Conservation (phyloP, 768 basidiomycete genomes). For the Suillus subluteus region DNA sequence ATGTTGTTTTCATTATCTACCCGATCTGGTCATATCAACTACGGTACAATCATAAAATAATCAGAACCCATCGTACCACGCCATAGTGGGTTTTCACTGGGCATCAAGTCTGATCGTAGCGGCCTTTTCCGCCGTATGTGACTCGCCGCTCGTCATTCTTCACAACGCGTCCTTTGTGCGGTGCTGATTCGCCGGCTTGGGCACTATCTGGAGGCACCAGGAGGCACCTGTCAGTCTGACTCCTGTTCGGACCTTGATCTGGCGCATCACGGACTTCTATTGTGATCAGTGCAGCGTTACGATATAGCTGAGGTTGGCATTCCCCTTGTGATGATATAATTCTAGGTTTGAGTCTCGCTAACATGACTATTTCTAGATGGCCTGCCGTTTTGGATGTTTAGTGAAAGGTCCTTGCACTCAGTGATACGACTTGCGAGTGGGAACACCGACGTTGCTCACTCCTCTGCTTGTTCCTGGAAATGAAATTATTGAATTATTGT, state of each 20-base stretch:
- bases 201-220: not conserved
- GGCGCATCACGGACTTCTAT: not conserved
- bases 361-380: not conserved
- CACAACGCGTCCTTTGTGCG: not conserved
- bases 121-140: too few species aligned
- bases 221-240: not conserved
- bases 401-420: not conserved
- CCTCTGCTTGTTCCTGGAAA: not conserved
- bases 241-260: not conserved
- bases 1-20: too few species aligned
- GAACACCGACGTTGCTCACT: not conserved
- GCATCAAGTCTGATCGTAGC: too few species aligned
- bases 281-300: not conserved
- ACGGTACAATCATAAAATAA: too few species aligned
- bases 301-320: not conserved
- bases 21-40: too few species aligned
- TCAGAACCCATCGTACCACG: too few species aligned
- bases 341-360: not conserved
- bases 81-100: too few species aligned
- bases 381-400: not conserved
- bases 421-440: not conserved
- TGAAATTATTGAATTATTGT: too few species aligned
- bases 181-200: not conserved
- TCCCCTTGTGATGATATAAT: not conserved
- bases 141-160: not conserved